Base-by-base conservation (phyloP, 2,329 filamentous ascomycete species). In the Trichoderma sp. region DNA sequence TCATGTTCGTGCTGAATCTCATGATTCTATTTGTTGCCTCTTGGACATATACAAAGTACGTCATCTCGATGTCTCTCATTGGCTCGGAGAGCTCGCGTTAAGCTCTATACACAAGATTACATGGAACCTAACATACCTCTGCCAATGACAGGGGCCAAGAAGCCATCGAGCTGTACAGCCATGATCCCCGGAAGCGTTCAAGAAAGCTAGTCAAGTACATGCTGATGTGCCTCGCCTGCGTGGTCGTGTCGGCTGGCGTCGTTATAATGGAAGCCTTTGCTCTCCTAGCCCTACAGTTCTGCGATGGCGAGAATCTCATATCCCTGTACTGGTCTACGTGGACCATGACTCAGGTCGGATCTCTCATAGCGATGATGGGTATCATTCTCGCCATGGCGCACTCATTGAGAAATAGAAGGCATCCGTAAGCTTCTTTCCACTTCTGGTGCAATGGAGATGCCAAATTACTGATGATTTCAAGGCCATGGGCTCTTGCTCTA, bases 251-350 rank as follows among this genome's bases (percentile, higher is more conserved):
- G 0, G 79, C 83, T 4, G 77, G 77, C 37, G 77, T 83, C 14
- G 79, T 87, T 33, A 77, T 88, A 65, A 81, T 89, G 77, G 86
- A 89, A 74, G 84, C 84, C 16, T 89, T 84, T 68, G 78, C 80
- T 13, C 81, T 88, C 21, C 73, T 87, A 68, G 84, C 84, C 0
- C 76, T 88, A 5, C 85, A 89, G 72, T 89, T 87, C 72, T 89
- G 87, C 71, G 85, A 87, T 47, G 86, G 86, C 11, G 87, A 89
- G 72, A 84, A 88, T 72, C 81, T 89, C 68, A 88, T 88, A 78
- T 82, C 83, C 1, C 78, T 89, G 0, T 88, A 88, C 76, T 89
- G 87, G 87, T 84, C 86, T 0, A 87, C 86, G 2, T 89, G 86
- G 85, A 87, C 85, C 27, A 86, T 87, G 81, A 79, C 88, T 5